These are phyloP conservation scores for Chrysoporthe austroafricana DNA, from an alignment of 2,329 filamentous ascomycete genomes.

Conservation along the genomic window DNA sequence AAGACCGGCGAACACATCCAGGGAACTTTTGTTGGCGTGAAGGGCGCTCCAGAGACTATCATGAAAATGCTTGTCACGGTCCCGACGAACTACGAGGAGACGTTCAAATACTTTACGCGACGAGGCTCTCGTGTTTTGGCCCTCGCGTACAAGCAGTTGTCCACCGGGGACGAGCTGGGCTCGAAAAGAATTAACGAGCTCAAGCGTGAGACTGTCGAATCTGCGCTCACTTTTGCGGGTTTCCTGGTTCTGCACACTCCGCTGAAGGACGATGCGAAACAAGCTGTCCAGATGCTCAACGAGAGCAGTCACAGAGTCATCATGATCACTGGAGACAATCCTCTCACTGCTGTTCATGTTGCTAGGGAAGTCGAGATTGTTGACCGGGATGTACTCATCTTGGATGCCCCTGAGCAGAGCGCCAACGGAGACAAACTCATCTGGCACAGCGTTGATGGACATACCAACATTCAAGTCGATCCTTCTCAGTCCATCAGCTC, in stretches of 20 bases:
- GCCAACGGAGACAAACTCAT: constrained; percentile 79
- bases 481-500: constrained; percentile 78
- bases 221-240: constrained; percentile 83
- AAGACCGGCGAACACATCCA: constrained; percentile 75
- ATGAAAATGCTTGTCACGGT: constrained; percentile 85
- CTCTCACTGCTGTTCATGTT: constrained; percentile 93
- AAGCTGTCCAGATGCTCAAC: constrained; percentile 94
- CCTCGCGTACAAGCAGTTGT: constrained; percentile 90
- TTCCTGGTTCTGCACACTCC: constrained; percentile 96
- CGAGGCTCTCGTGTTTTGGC: constrained; percentile 94
- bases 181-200: constrained; percentile 88
- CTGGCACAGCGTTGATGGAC: constrained; percentile 95
- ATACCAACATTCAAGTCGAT: constrained; percentile 82
- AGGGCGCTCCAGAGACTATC: constrained; percentile 97
- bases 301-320: constrained; percentile 98
- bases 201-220: constrained; percentile 90
- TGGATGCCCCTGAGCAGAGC: constrained; percentile 93
- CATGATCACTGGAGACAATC: constrained; percentile 99
- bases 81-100: constrained; percentile 92
- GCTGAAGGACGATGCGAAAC: constrained; percentile 93
- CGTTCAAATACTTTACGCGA: constrained; percentile 96
- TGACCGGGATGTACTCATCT: constrained; percentile 89
- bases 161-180: constrained; percentile 78
- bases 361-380: constrained; percentile 96
- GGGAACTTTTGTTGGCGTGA: constrained; percentile 91